Evolutionary conservation across 2,329 filamentous ascomycete genomes (phyloP), one percentile per base, ranked within the genome.

Genomic region (Penicillium sp.): DNA sequence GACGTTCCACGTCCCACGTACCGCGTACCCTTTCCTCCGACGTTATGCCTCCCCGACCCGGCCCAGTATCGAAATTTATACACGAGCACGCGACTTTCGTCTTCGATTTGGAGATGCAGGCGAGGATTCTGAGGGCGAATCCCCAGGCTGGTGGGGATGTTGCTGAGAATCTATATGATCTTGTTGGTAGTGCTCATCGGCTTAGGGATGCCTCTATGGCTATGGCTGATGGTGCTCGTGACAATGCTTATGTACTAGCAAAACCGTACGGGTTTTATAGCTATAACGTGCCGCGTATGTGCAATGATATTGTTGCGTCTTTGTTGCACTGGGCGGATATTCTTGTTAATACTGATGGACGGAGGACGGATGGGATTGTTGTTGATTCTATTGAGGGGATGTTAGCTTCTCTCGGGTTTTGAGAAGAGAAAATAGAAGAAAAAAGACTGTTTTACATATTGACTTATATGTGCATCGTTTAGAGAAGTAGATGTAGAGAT

Each of bases 91-190:
- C 40, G 3, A 17, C 38, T 9, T 23, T 54, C 9, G 1, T 48
- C 31, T 23, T 15, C 13, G 8, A 2, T 15, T 23, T 54, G n/a
- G 7, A 29, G 1, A 25, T 17, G 9, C 48, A 56, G 15, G 47
- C 47, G 1, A 29, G 25, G 1, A 4, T 33, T 2, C 31, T 56
- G 1, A 38, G n/a, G 4, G 19, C 13, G 1, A 8, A 50, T n/a
- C 40, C 31, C 53, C 63, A 61, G 25, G 56, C 58, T 57, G 9
- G 50, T 50, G 48, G 57, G 54, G n/a, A 45, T 57, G 33, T 61
- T 50, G 25, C 60, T 60, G 23, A 45, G 50, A 35, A 51, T 51
- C 8, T 62, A 57, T 7, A 29, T 46, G 42, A 25, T 41, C 56
- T 66, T 61, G 37, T 57, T 50, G 1, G n/a, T 9, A 12, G 2